These are phyloP conservation scores for Hypoxylon sp. DNA, from an alignment of 2,329 filamentous ascomycete species.

Conservation along the genomic window DNA sequence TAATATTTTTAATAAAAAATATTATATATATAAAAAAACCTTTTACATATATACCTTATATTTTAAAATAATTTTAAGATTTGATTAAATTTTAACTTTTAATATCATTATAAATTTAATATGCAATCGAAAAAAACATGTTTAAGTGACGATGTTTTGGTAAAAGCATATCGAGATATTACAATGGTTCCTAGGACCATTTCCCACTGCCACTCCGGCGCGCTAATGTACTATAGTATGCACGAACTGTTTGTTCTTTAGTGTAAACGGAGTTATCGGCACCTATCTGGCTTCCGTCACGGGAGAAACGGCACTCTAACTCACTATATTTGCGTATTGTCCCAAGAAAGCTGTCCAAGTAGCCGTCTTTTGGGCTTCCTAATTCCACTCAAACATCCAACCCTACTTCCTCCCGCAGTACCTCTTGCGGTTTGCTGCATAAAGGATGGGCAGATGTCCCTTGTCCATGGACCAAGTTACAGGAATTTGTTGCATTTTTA, in stretches of 20 bases:
- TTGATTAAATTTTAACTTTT: too few species aligned
- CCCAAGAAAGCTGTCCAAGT: constrained; percentile 1
- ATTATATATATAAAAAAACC: too few species aligned
- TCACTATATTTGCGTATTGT: constrained; percentile 1
- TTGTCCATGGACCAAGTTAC: constrained; percentile 17
- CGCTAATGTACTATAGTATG: too few species aligned
- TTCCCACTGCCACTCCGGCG: too few species aligned
- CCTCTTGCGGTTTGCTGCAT: constrained; percentile 18
- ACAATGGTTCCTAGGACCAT: too few species aligned
- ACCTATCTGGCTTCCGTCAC: constrained; percentile 17
- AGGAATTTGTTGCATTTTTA: constrained; percentile 21
- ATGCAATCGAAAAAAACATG: too few species aligned
- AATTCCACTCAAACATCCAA: neutral
- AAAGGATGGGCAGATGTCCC: constrained; percentile 25
- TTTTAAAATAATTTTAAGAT: too few species aligned
- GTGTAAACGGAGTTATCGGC: constrained; percentile 27
- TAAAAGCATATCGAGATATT: too few species aligned
- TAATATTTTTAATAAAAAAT: too few species aligned
- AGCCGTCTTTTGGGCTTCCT: constrained; percentile 12
- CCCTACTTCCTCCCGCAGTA: neutral
- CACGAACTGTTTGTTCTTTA: constrained; percentile 1
- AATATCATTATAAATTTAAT: too few species aligned
- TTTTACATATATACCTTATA: too few species aligned
- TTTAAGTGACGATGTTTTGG: too few species aligned
- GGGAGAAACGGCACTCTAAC: constrained; percentile 32